Evolutionary conservation across 768 basidiomycete species (phyloP), one percentile per base, ranked within the genome.

Genomic region (Termitomyces sp.): DNA sequence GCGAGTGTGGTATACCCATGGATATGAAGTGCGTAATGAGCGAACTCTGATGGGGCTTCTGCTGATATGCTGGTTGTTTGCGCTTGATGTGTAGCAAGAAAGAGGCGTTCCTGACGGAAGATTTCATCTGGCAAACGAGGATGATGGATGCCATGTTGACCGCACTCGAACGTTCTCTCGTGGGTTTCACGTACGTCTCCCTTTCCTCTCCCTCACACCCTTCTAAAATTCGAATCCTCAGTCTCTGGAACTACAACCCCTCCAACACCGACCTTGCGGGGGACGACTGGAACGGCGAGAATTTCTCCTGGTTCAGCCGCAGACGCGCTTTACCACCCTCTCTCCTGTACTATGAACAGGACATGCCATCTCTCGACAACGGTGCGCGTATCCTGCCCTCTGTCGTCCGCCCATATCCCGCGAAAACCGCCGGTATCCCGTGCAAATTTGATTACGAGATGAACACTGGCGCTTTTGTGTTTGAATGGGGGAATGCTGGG

Each of bases 111-210:
- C 63, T 71, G 49, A 81, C 83, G 0, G 87, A 87, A 37, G 78
- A 91, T 66, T 98, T 88, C 71, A 77, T 66, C 6, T 92, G 86
- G 89, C 97, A 98, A 63, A 71, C 82, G 29, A 79, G 86, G 31
- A 96, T 96, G 94, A 92, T 98, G 89, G 97, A 98, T 64, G 91
- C 92, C 0, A 78, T 98, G 78, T 80, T 96, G 48, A 87, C 86
- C 3, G 97, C 76, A 0, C 74, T 97, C 3, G 96, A 98, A 62
- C 76, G 77, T 4, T 80, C 85, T 4, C 76, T 92, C 35, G 77
- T 93, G 35, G 88, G 88, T 9, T 97, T 93, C 77, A 94, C 91
- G 93, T 92, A 70, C 64, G 92, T 81, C 51, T 14, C 21, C 10
- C 16, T 12, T 37, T 14, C 21, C 34, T 43, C n/a, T 12, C 35